phyloP scores from a whole-genome alignment of 768 basidiomycete genomes.

The Lactarius sp. region DNA sequence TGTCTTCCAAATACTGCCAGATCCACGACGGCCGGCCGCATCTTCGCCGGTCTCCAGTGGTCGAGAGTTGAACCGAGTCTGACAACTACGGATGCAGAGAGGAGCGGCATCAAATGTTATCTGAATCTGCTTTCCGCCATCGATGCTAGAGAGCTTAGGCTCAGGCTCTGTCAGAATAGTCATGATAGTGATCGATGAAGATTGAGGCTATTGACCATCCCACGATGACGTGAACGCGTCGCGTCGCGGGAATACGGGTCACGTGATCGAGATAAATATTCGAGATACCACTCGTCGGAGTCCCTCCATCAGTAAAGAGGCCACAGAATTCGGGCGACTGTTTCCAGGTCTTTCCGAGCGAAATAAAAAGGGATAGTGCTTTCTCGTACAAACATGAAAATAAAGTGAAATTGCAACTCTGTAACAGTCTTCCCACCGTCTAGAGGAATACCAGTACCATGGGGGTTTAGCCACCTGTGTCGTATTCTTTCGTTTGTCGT shows the following conservation, averaged over 20 bases:
- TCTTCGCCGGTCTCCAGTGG: slow-evolving; percentile 18
- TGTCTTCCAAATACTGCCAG: slow-evolving; percentile 8
- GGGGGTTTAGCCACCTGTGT: no score
- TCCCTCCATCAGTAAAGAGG: not conserved
- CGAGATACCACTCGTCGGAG: not conserved
- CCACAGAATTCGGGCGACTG: no score
- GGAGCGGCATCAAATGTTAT: slow-evolving; percentile 17
- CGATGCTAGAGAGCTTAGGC: slow-evolving; percentile 3
- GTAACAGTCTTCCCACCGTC: no score
- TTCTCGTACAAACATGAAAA: not conserved
- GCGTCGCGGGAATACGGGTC: not conserved
- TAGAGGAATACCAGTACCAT: no score
- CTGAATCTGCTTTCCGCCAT: slow-evolving; percentile 17
- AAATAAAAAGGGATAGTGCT: no score
- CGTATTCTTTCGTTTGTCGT: no score
- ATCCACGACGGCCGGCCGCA: not conserved
- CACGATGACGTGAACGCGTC: not conserved
- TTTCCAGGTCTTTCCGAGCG: no score
- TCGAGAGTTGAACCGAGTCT: slow-evolving; percentile 23
- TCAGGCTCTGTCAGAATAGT: not conserved
- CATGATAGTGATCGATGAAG: not conserved
- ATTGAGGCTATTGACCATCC: no score
- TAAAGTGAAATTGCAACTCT: no score
- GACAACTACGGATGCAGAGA: slow-evolving; percentile 23
- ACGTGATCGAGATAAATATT: slow-evolving; percentile 6